phyloP scores from a whole-genome alignment of 1,284 basidiomycete genomes.

The Leccinum pallidistipes region DNA sequence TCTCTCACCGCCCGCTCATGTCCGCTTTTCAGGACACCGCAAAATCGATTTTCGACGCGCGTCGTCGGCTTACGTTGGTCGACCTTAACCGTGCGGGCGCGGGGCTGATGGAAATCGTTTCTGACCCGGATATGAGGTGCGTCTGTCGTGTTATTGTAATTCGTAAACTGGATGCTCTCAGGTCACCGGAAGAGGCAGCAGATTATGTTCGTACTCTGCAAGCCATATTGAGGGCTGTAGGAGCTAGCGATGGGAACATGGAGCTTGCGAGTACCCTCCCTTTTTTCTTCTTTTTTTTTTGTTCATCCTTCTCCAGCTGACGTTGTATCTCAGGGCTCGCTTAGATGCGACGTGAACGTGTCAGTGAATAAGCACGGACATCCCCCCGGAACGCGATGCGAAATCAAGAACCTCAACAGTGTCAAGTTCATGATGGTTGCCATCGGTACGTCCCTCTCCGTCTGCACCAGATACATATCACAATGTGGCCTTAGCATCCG shows the following conservation, averaged over 20 bases:
- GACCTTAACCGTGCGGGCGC: constrained; percentile 92
- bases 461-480: not conserved
- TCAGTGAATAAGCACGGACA: constrained; percentile 74
- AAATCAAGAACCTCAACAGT: constrained; percentile 98
- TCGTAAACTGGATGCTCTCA: constrained; percentile 28
- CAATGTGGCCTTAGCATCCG: constrained; percentile 42
- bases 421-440: constrained; percentile 85
- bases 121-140: constrained; percentile 87
- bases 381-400: constrained; percentile 83
- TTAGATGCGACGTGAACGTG: constrained; percentile 96
- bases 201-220: constrained; percentile 88
- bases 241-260: constrained; percentile 96
- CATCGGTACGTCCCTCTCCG: constrained; percentile 59
- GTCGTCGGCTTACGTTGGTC: constrained; percentile 60
- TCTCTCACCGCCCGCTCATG: constrained; percentile 1
- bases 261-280: constrained; percentile 68
- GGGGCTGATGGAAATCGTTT: constrained; percentile 95
- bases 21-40: constrained; percentile 77
- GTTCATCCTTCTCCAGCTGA: not conserved
- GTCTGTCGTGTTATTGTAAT: not conserved
- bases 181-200: constrained; percentile 89
- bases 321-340: constrained; percentile 65
- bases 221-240: constrained; percentile 77
- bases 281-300: not conserved
- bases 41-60: constrained; percentile 75